These are phyloP conservation scores for Aspergillaceae sp. DNA, from an alignment of 2,329 filamentous ascomycete genomes.

Conservation along the genomic window DNA sequence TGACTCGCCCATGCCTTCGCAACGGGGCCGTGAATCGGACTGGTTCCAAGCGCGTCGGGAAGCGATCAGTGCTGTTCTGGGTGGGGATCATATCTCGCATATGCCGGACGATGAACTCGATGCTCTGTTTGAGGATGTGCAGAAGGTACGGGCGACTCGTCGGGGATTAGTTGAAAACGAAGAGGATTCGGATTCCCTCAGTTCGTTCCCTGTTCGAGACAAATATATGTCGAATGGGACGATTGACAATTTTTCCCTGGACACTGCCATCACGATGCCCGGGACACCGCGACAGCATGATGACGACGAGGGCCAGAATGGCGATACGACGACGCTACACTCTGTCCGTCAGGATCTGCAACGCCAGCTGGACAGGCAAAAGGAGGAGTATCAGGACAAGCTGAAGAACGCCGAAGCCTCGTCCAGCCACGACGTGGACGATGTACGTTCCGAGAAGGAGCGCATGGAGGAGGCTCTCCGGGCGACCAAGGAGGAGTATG, in stretches of 20 bases:
- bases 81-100: constrained; percentile 79
- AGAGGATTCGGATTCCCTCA: constrained; percentile 82
- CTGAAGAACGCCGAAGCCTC: constrained; percentile 66
- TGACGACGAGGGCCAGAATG: constrained; percentile 48
- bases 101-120: constrained; percentile 92
- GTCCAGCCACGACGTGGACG: constrained; percentile 65
- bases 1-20: constrained; percentile 66
- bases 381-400: constrained; percentile 71
- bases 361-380: constrained; percentile 70
- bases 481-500: constrained; percentile 77
- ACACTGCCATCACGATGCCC: constrained; percentile 88
- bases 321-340: constrained; percentile 56
- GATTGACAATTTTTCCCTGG: constrained; percentile 89
- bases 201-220: constrained; percentile 79
- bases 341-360: constrained; percentile 77
- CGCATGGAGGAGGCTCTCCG: constrained; percentile 76
- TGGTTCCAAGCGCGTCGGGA: constrained; percentile 92
- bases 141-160: constrained; percentile 74
- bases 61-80: constrained; percentile 83
- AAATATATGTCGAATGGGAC: constrained; percentile 95
- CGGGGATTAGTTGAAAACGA: constrained; percentile 56
- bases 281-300: constrained; percentile 72
- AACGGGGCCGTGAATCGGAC: constrained; percentile 68
- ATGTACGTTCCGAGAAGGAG: constrained; percentile 71
- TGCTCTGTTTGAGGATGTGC: constrained; percentile 85